Evolutionary conservation across 768 basidiomycete genomes (phyloP).

Genomic region (Hysterangium stoloniferum): DNA sequence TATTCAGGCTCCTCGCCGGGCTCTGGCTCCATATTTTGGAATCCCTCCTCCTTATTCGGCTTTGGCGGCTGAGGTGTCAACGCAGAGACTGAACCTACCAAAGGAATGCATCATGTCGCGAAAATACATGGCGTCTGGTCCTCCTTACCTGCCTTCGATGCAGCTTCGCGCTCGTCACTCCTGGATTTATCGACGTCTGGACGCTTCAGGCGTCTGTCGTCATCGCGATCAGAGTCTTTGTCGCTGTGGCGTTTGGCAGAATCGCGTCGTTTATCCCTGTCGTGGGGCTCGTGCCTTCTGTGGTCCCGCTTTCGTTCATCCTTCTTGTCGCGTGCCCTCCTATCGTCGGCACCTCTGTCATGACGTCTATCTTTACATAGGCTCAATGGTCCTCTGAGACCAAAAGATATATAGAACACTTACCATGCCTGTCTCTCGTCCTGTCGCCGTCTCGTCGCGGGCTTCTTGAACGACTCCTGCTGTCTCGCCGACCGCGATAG

Average conservation of each 20-base stretch:
- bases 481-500: slow-evolving; percentile 20
- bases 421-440: slow-evolving; percentile 4
- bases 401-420: not conserved
- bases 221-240: slow-evolving; percentile 21
- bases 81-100: slow-evolving; percentile 3
- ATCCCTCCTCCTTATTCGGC: slow-evolving; percentile 31
- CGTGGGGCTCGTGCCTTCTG: slow-evolving; percentile 3
- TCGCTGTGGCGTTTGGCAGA: slow-evolving; percentile 34
- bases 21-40: slow-evolving; percentile 41
- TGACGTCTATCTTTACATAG: slow-evolving; percentile 8
- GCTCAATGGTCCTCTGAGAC: not conserved
- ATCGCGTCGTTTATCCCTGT: slow-evolving; percentile 25
- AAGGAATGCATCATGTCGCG: slow-evolving; percentile 16
- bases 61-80: slow-evolving; percentile 23
- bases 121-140: slow-evolving; percentile 12
- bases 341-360: slow-evolving; percentile 3
- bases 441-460: slow-evolving; percentile 15
- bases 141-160: not conserved
- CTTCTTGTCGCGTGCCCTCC: slow-evolving; percentile 5
- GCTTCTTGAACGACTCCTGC: slow-evolving; percentile 8
- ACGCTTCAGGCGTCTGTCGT: slow-evolving; percentile 31
- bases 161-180: slow-evolving; percentile 10
- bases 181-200: slow-evolving; percentile 22
- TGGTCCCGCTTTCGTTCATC: slow-evolving; percentile 14
- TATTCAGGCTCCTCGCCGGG: slow-evolving; percentile 32